Evolutionary conservation across 352 stramenopile species (phyloP), one percentile per base, ranked within the genome.

Genomic region (Thalassiosira hispida): DNA sequence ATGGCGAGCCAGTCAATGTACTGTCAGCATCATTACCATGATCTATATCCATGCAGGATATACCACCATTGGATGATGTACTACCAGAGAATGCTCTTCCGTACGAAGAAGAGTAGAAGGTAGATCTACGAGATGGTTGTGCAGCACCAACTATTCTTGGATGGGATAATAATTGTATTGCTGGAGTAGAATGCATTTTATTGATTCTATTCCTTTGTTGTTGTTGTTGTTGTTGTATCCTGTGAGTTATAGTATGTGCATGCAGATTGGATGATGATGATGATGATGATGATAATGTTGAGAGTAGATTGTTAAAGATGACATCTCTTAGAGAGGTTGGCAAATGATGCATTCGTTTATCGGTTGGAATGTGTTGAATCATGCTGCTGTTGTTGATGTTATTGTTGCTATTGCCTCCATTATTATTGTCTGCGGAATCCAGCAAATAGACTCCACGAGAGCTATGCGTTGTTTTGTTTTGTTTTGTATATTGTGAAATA

Each of bases 21-120:
- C n/a, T 44, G 22, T 61, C 16, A 56, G 2, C 42, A 16, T 22
- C 29, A 11, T 12, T 38, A 2, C 67, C 75, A n/a, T 60, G 61
- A 65, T 83, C 67, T 38, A 83, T 29, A 57, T 73, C 67, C 75
- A 83, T 83, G 46, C 67, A 83, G 11, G 71, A 73, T 22, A 79
- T 68, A 16, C 71, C 71, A 29, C 53, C 23, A 29, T 20, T 25
- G 7, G 3, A 9, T n/a, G 35, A 49, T 64, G 16, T 49, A 18
- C 40, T 49, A 18, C 40, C 40, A 4, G 42, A 38, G 31, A 67
- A 46, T 12, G 53, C 33, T 20, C 35, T 56, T 57, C 66, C 66
- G 12, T 27, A 7, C 12, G 11, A 40, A 1, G 40, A 25, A n/a
- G 31, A 35, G 14, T 25, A 38, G 20, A 16, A 22, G 38, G 25